These are phyloP conservation scores for Termitomyces sp. DNA, from an alignment of 768 basidiomycete species.

Conservation along the genomic window DNA sequence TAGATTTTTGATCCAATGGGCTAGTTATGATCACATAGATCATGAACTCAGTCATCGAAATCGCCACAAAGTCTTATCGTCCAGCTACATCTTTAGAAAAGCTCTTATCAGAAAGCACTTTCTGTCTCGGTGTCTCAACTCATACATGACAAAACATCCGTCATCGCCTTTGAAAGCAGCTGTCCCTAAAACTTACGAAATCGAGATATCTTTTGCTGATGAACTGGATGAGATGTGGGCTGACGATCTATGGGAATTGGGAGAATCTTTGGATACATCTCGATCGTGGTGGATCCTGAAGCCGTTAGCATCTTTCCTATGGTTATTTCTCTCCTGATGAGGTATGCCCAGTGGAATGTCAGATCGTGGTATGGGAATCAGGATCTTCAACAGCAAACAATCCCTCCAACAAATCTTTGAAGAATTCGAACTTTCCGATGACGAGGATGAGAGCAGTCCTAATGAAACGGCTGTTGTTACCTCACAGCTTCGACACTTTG, in stretches of 20 bases:
- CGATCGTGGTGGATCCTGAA: constrained; percentile 90
- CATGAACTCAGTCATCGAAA: constrained; percentile 62
- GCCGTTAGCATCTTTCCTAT: constrained; percentile 40
- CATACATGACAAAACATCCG: constrained; percentile 68
- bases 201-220: constrained; percentile 86
- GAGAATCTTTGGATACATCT: constrained; percentile 45
- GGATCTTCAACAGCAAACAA: constrained; percentile 78
- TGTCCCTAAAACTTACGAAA: constrained; percentile 72
- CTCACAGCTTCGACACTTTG: constrained; percentile 91
- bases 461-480: constrained; percentile 57
- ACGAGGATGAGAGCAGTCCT: constrained; percentile 37
- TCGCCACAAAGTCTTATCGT: constrained; percentile 54
- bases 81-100: constrained; percentile 86
- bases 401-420: constrained; percentile 71
- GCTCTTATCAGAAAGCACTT: constrained; percentile 93
- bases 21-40: constrained; percentile 81
- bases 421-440: constrained; percentile 63
- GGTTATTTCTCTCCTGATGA: not conserved
- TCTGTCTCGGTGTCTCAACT: constrained; percentile 67
- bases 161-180: constrained; percentile 47
- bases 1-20: constrained; percentile 62
- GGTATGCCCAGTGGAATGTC: constrained; percentile 68
- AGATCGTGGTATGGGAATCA: constrained; percentile 91
- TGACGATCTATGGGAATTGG: constrained; percentile 91
- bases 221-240: constrained; percentile 91